phyloP scores from a whole-genome alignment of 169 alveolate genomes.

The Plasmodium reichenowi region DNA sequence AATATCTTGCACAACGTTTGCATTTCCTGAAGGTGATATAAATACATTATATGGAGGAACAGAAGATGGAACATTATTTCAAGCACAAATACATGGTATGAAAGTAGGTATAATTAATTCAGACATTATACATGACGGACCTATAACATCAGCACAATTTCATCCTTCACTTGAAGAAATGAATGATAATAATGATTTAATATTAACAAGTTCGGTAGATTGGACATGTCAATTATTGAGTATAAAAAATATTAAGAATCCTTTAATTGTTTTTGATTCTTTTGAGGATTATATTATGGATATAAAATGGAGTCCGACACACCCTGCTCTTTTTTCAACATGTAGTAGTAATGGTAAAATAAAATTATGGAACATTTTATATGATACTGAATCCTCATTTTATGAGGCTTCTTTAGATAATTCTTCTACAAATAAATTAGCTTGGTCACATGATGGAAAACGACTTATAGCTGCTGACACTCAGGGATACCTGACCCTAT shows the following conservation, averaged over 20 bases:
- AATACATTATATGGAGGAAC: conserved; percentile 75
- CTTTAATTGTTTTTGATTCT: conserved; percentile 82
- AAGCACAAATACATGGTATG: conserved; percentile 58
- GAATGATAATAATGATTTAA: conserved; percentile 81
- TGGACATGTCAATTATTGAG: conserved; percentile 91
- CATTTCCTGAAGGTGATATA: conserved; percentile 76
- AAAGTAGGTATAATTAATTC: conserved; percentile 80
- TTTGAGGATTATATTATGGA: conserved; percentile 89
- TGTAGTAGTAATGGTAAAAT: conserved; percentile 64
- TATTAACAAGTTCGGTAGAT: conserved; percentile 89
- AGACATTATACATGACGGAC: conserved; percentile 85
- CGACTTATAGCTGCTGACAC: conserved; percentile 67
- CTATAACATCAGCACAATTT: conserved; percentile 83
- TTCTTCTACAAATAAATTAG: conserved; percentile 49
- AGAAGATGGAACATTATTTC: conserved; percentile 74
- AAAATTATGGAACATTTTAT: conserved; percentile 36
- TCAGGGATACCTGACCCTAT: conserved; percentile 35
- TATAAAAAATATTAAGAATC: conserved; percentile 78
- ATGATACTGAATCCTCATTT: conserved; percentile 39
- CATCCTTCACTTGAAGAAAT: conserved; percentile 83
- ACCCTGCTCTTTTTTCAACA: conserved; percentile 68
- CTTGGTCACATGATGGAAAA: conserved; percentile 74
- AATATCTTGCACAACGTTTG: conserved; percentile 43
- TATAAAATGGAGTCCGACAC: conserved; percentile 86
- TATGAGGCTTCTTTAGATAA: conserved; percentile 36